These are phyloP conservation scores for Acanthamoeba triangularis DNA, from an alignment of 208 protist species.

Conservation along the genomic window DNA sequence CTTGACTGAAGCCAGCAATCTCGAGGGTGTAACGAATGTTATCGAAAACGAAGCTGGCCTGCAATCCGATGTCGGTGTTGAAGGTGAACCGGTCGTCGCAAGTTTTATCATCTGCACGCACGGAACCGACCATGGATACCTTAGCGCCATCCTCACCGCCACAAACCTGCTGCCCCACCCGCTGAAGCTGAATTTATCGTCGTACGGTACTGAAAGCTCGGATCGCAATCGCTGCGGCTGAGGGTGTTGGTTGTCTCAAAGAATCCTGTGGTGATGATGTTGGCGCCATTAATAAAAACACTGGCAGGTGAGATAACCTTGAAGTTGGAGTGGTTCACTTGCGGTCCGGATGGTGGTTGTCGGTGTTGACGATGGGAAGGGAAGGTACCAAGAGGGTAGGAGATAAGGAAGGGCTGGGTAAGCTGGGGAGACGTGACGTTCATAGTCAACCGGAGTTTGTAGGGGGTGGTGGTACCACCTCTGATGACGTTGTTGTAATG, in stretches of 20 bases:
- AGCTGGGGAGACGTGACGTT: not conserved
- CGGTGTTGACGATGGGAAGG: not conserved
- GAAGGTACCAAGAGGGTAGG: not conserved
- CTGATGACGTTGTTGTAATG: not conserved
- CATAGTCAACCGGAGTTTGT: not conserved
- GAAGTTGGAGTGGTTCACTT: not conserved
- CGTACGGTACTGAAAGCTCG: constrained; percentile 9
- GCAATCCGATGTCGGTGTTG: not conserved
- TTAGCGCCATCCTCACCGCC: no score
- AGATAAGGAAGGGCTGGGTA: not conserved
- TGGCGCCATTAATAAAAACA: not conserved
- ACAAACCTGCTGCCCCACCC: no score
- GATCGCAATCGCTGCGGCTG: not conserved
- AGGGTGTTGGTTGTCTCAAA: not conserved
- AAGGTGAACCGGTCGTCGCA: constrained; percentile 18
- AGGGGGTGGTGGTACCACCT: not conserved
- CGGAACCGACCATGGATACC: not conserved
- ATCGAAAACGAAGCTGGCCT: not conserved
- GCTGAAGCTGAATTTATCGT: no score
- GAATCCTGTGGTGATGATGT: not conserved
- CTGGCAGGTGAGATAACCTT: not conserved
- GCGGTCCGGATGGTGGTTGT: no score
- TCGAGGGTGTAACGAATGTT: constrained; percentile 17
- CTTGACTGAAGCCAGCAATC: constrained; percentile 15
- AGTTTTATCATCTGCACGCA: not conserved